Evolutionary conservation across 2,329 filamentous ascomycete genomes (phyloP), one percentile per base, ranked within the genome.

Genomic region (Amauroascus verrucosus): DNA sequence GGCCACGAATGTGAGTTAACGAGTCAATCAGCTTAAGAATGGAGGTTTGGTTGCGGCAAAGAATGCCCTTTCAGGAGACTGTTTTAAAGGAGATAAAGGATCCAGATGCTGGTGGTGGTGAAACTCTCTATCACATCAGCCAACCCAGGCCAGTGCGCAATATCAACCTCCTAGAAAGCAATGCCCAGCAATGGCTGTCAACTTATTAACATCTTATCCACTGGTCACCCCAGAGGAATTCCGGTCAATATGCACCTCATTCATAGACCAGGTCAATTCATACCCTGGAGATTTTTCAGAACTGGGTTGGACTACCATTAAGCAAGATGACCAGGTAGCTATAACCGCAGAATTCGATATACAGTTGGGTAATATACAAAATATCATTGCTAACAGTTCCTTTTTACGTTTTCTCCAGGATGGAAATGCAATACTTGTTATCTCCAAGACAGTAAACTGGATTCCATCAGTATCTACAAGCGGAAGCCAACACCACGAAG

Each of bases 201-300:
- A n/a, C n/a, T 9, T 5, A 14, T 8, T 56, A n/a, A 33, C 51
- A 13, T 44, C n/a, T 6, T 57, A 54, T 33, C 55, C 55, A 6
- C 52, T 54, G 30, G 32, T 57, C 4, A 40, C 48, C 5, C 16
- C 9, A 8, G 48, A 46, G 18, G 52, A 57, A 38, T 57, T 57
- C 49, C 32, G 22, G 26, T 38, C 43, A 33, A 43, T 38, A 18
- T 57, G 52, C 20, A 30, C 33, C 18, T 54, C n/a, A 6, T 51
- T 56, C 8, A 14, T 35, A 22, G 35, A 37, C n/a, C 18, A 16
- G 9, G 55, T 54, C 20, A 40, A 51, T 14, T 18, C 35, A 33
- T 56, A 37, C 14, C 32, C 33, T 1, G 32, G 46, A 18, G 41
- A 32, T 9, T 35, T 51, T 18, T 30, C 35, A 20, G 8, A 22